A percentile compares a stretch with the other conserved stretches of the same genome.
phyloP scores from a whole-genome alignment of 2,329 filamentous ascomycete species.

The Xylariaceae sp. region DNA sequence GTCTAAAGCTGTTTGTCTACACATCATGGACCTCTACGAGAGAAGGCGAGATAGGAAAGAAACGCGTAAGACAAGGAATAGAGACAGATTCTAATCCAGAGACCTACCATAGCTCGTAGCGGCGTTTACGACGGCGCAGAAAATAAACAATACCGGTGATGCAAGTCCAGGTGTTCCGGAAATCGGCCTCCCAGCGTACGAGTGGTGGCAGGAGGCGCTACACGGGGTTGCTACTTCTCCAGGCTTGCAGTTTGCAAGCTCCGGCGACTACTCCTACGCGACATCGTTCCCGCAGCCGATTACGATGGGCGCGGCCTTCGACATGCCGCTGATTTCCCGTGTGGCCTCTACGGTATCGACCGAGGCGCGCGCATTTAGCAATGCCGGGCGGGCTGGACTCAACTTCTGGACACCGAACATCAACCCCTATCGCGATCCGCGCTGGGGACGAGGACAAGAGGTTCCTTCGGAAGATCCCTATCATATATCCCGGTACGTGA shows the following conservation, averaged over 20 bases:
- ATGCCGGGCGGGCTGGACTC: constrained; percentile 50
- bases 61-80: too few species aligned
- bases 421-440: constrained; percentile 60
- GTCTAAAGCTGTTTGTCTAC: background rate
- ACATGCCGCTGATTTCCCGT: constrained; percentile 55
- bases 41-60: too few species aligned
- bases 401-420: constrained; percentile 66
- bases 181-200: constrained; percentile 52
- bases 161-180: constrained; percentile 44
- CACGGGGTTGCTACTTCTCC: constrained; percentile 52
- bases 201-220: constrained; percentile 56
- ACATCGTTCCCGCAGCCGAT: constrained; percentile 66
- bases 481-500: constrained; percentile 48
- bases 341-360: constrained; percentile 54
- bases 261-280: constrained; percentile 51
- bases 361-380: constrained; percentile 63
- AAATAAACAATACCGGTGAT: constrained; percentile 45
- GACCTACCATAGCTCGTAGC: constrained; percentile 48
- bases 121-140: constrained; percentile 49
- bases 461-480: constrained; percentile 56
- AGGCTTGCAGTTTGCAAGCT: constrained; percentile 50
- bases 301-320: constrained; percentile 58
- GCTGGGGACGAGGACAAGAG: constrained; percentile 60
- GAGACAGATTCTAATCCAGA: too few species aligned
- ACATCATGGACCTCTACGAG: background rate